Conservation (phyloP, 177 flowering plant genomes). For the Telopea speciosissima region DNA sequence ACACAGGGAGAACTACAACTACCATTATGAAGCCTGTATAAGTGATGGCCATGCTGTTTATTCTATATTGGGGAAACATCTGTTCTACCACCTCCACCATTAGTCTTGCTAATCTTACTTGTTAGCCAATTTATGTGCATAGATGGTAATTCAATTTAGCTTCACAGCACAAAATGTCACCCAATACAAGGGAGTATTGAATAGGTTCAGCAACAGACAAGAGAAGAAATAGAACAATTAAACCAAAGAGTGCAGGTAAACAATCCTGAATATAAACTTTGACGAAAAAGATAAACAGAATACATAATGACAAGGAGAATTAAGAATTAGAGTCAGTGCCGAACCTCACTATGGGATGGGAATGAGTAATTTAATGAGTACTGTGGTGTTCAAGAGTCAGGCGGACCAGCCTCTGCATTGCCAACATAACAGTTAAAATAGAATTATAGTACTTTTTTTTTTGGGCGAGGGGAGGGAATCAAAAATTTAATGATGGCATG, state of each 20-base stretch:
- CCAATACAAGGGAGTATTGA: too few relatives aligned
- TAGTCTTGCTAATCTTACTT: too few relatives aligned
- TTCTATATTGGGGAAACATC: too few relatives aligned
- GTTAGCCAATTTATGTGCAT: too few relatives aligned
- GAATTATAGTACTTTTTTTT: slow-evolving; percentile 28
- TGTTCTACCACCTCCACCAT: too few relatives aligned
- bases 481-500: neutral
- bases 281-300: neutral
- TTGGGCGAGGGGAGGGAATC: slow-evolving; percentile 35
- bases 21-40: too few relatives aligned
- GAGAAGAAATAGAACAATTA: too few relatives aligned
- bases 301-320: neutral
- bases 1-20: too few relatives aligned
- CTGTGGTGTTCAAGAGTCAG: slow-evolving; percentile 53
- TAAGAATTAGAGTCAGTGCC: neutral
- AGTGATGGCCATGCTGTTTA: too few relatives aligned
- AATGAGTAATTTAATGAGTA: slow-evolving; percentile 49
- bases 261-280: neutral
- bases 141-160: too few relatives aligned
- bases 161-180: slow-evolving; percentile 6
- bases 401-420: slow-evolving; percentile 74
- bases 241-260: too few relatives aligned
- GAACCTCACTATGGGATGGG: slow-evolving; percentile 66
- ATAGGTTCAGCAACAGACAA: too few relatives aligned
- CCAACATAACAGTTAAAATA: slow-evolving; percentile 27